phyloP scores from a whole-genome alignment of 495 filamentous ascomycete genomes.

The Xylaria intraflava region DNA sequence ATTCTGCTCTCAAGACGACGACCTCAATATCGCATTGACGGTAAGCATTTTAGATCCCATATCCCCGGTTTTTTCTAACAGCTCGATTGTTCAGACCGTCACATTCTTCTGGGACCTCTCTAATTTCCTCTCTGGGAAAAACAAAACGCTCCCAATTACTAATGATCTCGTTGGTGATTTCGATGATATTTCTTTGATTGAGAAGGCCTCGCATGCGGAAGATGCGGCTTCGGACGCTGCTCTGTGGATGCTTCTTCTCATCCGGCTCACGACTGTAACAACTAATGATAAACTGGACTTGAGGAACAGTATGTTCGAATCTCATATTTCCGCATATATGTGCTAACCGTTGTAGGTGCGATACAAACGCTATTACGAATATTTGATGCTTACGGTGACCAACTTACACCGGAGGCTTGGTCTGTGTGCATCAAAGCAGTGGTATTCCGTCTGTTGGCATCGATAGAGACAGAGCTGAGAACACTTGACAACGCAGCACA shows the following conservation, averaged over 20 bases:
- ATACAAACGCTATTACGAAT: slow-evolving; percentile 88
- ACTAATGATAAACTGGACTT: slow-evolving; percentile 76
- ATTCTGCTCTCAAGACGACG: slow-evolving; percentile 80
- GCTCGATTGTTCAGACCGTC: slow-evolving; percentile 50
- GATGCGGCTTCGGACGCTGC: slow-evolving; percentile 51
- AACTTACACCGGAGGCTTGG: slow-evolving; percentile 73
- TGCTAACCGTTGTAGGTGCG: slow-evolving; percentile 45
- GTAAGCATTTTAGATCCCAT: slow-evolving; percentile 36
- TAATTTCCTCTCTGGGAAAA: slow-evolving; percentile 62
- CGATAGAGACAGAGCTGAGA: slow-evolving; percentile 43
- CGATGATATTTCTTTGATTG: slow-evolving; percentile 42
- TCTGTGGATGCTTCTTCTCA: slow-evolving; percentile 79
- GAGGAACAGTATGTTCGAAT: slow-evolving; percentile 58
- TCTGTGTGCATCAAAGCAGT: slow-evolving; percentile 73
- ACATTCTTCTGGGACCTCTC: slow-evolving; percentile 95
- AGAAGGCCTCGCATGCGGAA: slow-evolving; percentile 45
- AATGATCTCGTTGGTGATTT: slow-evolving; percentile 44
- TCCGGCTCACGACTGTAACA: slow-evolving; percentile 69
- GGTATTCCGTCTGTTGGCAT: slow-evolving; percentile 65
- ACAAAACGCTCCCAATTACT: slow-evolving; percentile 40
- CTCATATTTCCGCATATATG: not conserved
- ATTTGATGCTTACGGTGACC: slow-evolving; percentile 83
- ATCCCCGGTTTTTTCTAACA: slow-evolving; percentile 18
- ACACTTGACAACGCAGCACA: slow-evolving; percentile 16
- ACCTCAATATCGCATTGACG: slow-evolving; percentile 92